Percentiles rank a stretch among this genome's conserved stretches.
Conservation (phyloP, 305 asterid species). For the Petunia hybrid region DNA sequence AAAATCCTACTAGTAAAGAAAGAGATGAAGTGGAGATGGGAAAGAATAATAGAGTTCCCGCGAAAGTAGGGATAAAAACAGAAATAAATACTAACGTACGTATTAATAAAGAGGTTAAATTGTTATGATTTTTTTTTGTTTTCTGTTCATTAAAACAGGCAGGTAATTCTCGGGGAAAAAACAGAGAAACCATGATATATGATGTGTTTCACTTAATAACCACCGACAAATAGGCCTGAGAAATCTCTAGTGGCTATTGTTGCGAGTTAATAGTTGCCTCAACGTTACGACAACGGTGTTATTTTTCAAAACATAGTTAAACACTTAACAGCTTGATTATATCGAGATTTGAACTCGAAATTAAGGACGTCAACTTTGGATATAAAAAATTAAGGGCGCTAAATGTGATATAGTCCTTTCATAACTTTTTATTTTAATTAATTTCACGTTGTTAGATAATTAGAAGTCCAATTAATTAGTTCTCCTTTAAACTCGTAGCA, state of each 20-base stretch:
- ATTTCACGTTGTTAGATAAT: too few species aligned
- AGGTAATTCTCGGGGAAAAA: slow-evolving; percentile 51
- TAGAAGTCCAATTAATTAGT: too few species aligned
- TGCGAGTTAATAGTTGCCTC: slow-evolving; percentile 46
- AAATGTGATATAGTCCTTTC: too few species aligned
- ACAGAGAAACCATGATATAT: slow-evolving; percentile 42
- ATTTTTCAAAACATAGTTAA: not conserved
- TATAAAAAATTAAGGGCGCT: too few species aligned
- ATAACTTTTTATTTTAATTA: too few species aligned
- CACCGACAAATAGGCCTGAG: slow-evolving; percentile 54
- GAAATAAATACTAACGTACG: not conserved
- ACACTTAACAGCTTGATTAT: not conserved
- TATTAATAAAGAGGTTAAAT: slow-evolving; percentile 24
- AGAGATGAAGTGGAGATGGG: slow-evolving; percentile 16
- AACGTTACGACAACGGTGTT: slow-evolving; percentile 19
- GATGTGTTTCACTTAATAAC: slow-evolving; percentile 46
- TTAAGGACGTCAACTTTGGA: too few species aligned
- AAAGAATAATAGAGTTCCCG: slow-evolving; percentile 36
- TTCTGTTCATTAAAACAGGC: slow-evolving; percentile 35
- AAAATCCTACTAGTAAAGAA: slow-evolving; percentile 27
- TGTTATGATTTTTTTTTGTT: not conserved
- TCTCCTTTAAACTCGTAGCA: too few species aligned
- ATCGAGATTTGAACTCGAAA: not conserved
- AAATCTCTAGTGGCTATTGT: slow-evolving; percentile 59
- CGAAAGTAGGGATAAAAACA: slow-evolving; percentile 1